Percentiles rank a stretch among this genome's conserved stretches.
Evolutionary conservation across 1,139 yeast species (phyloP).

Genomic region (Sugiyamaella novakii): DNA sequence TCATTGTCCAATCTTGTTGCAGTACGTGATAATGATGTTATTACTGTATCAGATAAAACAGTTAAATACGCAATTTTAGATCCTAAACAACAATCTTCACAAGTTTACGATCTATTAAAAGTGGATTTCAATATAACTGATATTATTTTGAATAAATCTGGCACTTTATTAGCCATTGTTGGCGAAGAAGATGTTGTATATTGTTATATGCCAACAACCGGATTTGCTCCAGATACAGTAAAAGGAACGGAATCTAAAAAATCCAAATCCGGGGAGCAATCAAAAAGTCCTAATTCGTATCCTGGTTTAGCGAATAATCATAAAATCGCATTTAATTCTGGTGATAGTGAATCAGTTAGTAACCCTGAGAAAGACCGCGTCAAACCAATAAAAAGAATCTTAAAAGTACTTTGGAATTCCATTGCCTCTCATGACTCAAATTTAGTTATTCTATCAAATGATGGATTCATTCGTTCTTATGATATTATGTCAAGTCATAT

Average conservation of each 20-base stretch:
- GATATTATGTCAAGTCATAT: constrained; percentile 40
- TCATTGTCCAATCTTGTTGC: constrained; percentile 10
- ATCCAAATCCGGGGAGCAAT: background rate
- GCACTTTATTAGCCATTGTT: constrained; percentile 48
- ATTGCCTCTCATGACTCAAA: constrained; percentile 46
- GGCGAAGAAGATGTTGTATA: constrained; percentile 42
- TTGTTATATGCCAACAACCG: constrained; percentile 38
- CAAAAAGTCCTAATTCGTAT: background rate
- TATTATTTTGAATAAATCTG: constrained; percentile 45
- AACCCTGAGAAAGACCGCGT: too few relatives aligned
- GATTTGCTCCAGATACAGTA: constrained; percentile 34
- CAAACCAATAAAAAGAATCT: constrained; percentile 15
- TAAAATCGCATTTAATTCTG: background rate
- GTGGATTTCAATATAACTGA: constrained; percentile 39
- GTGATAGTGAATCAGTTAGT: background rate
- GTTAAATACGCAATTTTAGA: constrained; percentile 14
- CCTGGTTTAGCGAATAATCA: constrained; percentile 3
- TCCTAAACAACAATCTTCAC: background rate
- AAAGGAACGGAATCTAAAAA: constrained; percentile 4
- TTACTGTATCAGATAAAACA: constrained; percentile 2
- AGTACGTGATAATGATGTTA: constrained; percentile 14
- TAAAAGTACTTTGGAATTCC: constrained; percentile 50
- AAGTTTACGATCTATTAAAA: constrained; percentile 31
- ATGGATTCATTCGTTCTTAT: constrained; percentile 43
- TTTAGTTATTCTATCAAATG: constrained; percentile 45